Base-by-base conservation (phyloP, 1,284 basidiomycete genomes). In the Ustanciosporium gigantosporum region DNA sequence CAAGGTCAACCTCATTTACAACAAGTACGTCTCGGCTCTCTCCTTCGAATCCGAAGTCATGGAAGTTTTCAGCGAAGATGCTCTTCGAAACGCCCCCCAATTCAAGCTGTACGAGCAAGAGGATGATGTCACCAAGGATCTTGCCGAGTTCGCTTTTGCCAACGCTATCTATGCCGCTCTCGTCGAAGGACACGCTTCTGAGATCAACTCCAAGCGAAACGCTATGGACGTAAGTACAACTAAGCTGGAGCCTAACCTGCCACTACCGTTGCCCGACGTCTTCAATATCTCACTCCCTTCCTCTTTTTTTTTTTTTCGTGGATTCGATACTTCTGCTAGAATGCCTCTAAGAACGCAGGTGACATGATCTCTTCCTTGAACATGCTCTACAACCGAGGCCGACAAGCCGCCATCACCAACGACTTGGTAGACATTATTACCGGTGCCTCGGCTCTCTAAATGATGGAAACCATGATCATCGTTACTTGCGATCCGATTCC, bases 331-430 rank as follows among this genome's bases (percentile, higher is more conserved):
- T n/a, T 19, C 15, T 34, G 32, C 8, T 17, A 36, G 35, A 98
- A 94, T 78, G 95, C 94, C 42, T 94, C 93, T 67, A 98, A 83
- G 87, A 98, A 98, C 81, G 95, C 94, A 50, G 84, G 82, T 42
- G 75, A 74, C 66, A 79, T 79, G 77, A 79, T 77, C 53, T 65
- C 60, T 19, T 62, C 51, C 37, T 62, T 77, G 34, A 67, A 74
- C 59, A 74, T 77, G 74, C 47, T 75, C 31, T 79, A 94, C 86
- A 97, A 97, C 82, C 90, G 94, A 86, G 93, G 92, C 84, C 91
- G 94, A 80, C 94, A 98, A 84, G 94, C 93, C 67, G 87, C 91
- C 73, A 98, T 97, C 78, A 93, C 91, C 65, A 93, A 92, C 82
- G 91, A 93, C 82, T 82, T 93, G 70, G 89, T 93, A 74, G 90